Conservation (phyloP, 495 filamentous ascomycete species). For the Aspergillus heteromorphus region DNA sequence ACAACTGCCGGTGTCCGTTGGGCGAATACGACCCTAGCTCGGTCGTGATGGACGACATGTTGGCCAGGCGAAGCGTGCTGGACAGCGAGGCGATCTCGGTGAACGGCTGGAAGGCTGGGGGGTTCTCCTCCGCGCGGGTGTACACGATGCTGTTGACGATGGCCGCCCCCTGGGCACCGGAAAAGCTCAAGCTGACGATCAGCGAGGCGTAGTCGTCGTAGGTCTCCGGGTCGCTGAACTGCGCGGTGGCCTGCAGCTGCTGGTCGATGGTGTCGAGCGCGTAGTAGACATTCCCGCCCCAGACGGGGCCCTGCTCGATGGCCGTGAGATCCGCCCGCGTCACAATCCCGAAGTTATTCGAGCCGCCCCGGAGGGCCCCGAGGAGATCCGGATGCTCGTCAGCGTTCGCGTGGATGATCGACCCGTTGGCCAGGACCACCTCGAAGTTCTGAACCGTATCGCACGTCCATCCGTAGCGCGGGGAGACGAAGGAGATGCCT, state of each 20-base stretch:
- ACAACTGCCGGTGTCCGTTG: constrained; percentile 8
- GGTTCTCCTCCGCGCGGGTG: constrained; percentile 21
- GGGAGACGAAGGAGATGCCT: constrained; percentile 28
- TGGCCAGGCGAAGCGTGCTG: constrained; percentile 28
- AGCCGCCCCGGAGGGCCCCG: constrained; percentile 41
- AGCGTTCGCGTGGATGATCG: constrained; percentile 26
- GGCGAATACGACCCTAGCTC: constrained; percentile 13
- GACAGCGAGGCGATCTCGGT: constrained; percentile 18
- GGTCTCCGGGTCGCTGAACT: constrained; percentile 7
- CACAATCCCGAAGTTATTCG: constrained; percentile 52
- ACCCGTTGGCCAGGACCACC: constrained; percentile 33
- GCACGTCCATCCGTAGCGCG: constrained; percentile 38
- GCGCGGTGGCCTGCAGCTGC: constrained; percentile 9
- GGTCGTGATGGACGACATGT: constrained; percentile 30
- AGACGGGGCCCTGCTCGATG: constrained; percentile 28
- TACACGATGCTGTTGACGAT: constrained; percentile 20
- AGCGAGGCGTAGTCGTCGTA: constrained; percentile 27
- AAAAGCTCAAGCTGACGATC: constrained; percentile 17
- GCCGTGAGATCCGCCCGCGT: constrained; percentile 43
- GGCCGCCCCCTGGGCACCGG: not conserved
- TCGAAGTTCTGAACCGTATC: constrained; percentile 43
- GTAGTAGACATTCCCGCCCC: constrained; percentile 28
- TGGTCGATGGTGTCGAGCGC: constrained; percentile 9
- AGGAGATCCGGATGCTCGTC: constrained; percentile 33
- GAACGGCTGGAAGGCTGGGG: constrained; percentile 24